These are phyloP conservation scores for Emergomyces pasteurianus DNA, from an alignment of 2,329 filamentous ascomycete species.

Conservation along the genomic window DNA sequence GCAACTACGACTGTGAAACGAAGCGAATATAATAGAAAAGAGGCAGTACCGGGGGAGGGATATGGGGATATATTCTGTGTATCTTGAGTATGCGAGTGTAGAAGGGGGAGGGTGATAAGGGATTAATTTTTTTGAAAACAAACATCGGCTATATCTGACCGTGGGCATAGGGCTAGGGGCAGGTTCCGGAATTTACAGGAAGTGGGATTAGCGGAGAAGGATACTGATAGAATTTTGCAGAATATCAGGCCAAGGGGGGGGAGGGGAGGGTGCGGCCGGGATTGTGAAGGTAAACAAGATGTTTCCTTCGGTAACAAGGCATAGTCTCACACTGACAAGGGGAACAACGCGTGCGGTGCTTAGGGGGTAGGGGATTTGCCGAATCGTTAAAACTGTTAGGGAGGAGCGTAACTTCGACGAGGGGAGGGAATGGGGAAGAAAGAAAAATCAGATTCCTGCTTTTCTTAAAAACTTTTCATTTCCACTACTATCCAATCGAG, in stretches of 20 bases:
- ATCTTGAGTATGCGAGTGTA: background rate
- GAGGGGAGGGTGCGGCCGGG: background rate
- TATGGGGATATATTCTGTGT: background rate
- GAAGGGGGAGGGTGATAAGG: background rate
- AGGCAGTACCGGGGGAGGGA: background rate
- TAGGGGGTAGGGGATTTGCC: background rate
- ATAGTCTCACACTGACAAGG: background rate
- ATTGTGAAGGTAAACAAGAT: background rate
- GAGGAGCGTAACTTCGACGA: background rate
- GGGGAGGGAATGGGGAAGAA: background rate
- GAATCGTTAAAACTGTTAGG: background rate
- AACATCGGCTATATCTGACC: constrained; percentile 8
- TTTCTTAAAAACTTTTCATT: background rate
- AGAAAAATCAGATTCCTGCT: background rate
- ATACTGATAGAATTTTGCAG: constrained; percentile 3
- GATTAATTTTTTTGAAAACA: constrained; percentile 12
- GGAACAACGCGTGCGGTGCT: constrained; percentile 3
- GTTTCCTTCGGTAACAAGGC: background rate
- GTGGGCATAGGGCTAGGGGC: background rate
- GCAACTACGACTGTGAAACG: constrained; percentile 13
- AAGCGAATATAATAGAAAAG: constrained; percentile 3
- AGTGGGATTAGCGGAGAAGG: background rate
- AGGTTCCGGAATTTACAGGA: background rate
- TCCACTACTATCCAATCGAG: background rate
- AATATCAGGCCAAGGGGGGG: background rate